These are phyloP conservation scores for Salix purpurea DNA, from an alignment of 345 rosid species.

Conservation along the genomic window DNA sequence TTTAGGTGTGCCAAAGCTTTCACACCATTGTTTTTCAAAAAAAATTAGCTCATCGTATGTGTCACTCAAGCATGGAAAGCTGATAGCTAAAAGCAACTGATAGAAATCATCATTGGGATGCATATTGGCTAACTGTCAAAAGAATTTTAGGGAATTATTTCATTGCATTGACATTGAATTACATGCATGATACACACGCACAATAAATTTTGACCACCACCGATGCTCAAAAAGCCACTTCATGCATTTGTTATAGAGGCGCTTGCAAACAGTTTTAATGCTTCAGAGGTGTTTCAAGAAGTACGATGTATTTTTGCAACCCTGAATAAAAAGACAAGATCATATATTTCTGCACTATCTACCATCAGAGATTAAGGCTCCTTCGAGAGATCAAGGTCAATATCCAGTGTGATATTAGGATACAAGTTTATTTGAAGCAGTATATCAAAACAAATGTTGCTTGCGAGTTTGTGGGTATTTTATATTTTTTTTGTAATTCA, in stretches of 20 bases:
- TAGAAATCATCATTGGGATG: not conserved
- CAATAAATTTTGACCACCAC: not conserved
- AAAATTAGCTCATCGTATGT: not conserved
- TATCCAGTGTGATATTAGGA: not conserved
- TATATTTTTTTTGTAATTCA: not conserved
- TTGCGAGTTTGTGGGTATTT: not conserved
- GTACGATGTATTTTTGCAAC: not conserved
- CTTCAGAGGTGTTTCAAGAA: not conserved
- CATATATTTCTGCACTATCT: not conserved
- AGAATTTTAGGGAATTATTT: not conserved
- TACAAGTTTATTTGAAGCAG: not conserved
- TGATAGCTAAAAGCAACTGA: not conserved
- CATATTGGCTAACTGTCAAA: not conserved
- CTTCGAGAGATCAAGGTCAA: not conserved
- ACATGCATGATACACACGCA: not conserved
- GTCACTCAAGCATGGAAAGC: not conserved
- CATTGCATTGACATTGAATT: not conserved
- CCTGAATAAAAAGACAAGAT: not conserved
- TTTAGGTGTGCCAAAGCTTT: slow-evolving; percentile 47
- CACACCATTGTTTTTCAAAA: not conserved
- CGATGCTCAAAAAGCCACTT: not conserved
- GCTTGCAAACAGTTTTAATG: not conserved
- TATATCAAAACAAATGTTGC: not conserved
- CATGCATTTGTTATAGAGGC: not conserved
- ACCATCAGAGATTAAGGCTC: not conserved